These are phyloP conservation scores for Trichosanthes cucumerina DNA, from an alignment of 306 rosid genomes.

Conservation along the genomic window DNA sequence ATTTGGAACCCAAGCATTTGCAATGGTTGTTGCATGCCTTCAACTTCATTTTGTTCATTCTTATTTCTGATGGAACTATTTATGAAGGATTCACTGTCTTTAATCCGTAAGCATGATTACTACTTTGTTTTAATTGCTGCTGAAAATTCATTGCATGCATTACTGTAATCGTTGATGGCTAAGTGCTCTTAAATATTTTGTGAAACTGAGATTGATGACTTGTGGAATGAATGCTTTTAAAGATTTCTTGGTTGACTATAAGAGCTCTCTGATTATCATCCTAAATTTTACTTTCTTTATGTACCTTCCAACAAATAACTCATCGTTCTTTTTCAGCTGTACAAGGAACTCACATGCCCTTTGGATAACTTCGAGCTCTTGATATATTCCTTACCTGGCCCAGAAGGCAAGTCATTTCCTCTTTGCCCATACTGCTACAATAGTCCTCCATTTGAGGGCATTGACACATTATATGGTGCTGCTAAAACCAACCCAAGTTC, in stretches of 20 bases:
- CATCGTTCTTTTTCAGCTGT: slow-evolving; percentile 32
- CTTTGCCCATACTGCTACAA: slow-evolving; percentile 95
- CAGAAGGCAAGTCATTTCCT: slow-evolving; percentile 84
- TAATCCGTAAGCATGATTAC: neutral
- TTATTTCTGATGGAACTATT: neutral
- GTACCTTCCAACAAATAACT: neutral
- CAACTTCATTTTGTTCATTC: neutral
- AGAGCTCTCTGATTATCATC: neutral
- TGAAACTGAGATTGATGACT: neutral
- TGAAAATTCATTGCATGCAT: neutral
- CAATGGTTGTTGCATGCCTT: neutral
- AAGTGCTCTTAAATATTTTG: neutral
- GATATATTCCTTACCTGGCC: slow-evolving; percentile 72
- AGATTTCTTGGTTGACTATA: neutral
- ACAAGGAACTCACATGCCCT: slow-evolving; percentile 87
- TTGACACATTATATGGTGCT: slow-evolving; percentile 44
- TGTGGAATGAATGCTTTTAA: neutral
- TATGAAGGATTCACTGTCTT: neutral
- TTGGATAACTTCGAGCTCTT: slow-evolving; percentile 89
- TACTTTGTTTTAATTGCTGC: neutral
- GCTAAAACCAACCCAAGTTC: slow-evolving; percentile 36
- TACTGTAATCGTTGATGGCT: neutral
- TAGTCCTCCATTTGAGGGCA: slow-evolving; percentile 96
- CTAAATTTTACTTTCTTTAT: neutral
- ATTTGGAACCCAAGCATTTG: neutral